Evolutionary conservation across 2,329 filamentous ascomycete species (phyloP), one percentile per base, ranked within the genome.

Genomic region (Macrophomina phaseolina): DNA sequence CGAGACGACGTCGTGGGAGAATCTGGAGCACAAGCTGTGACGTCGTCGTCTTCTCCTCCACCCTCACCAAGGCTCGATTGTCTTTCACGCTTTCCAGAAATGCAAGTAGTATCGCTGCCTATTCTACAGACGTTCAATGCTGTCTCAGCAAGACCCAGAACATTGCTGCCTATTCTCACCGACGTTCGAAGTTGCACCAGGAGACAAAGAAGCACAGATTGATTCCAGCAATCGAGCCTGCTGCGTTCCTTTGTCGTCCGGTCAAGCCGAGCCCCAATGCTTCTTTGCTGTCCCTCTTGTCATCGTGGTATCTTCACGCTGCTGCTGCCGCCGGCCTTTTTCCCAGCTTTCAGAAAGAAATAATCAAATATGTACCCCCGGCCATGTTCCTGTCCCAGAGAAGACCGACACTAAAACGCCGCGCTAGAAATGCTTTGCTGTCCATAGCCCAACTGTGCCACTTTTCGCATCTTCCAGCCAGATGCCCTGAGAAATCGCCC

Each of bases 1-100:
- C 14, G 87, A 90, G 75, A 89, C 87, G 40, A 90, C 87, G 42
- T 80, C 82, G 58, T 88, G 85, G 86, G 87, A 89, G 73, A 81
- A 75, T 30, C 74, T 80, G 71, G 78, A 79, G 71, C 76, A 38
- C n/a, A 28, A 52, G 42, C 18, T 53, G 63, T 65, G 63, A 74
- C 16, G 74, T 61, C 28, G 45, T 36, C 6, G 23, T 23, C 23
- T 23, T 23, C 23, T 23, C 23, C 23, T 23, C 23, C 23, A 23
- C 23, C 23, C 23, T 23, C 23, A 23, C 23, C 23, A 23, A 23
- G 23, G 38, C 38, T 40, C 38, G 3, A 4, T 40, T 40, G 38
- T 23, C 23, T 23, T 23, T 23, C 1, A 23, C 23, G 23, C 23
- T 23, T 23, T 23, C 23, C 23, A 23, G 2, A 23, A 2, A 23